Evolutionary conservation across 768 basidiomycete species (phyloP), one percentile per base, ranked within the genome.

Genomic region (Suillus fuscotomentosus): DNA sequence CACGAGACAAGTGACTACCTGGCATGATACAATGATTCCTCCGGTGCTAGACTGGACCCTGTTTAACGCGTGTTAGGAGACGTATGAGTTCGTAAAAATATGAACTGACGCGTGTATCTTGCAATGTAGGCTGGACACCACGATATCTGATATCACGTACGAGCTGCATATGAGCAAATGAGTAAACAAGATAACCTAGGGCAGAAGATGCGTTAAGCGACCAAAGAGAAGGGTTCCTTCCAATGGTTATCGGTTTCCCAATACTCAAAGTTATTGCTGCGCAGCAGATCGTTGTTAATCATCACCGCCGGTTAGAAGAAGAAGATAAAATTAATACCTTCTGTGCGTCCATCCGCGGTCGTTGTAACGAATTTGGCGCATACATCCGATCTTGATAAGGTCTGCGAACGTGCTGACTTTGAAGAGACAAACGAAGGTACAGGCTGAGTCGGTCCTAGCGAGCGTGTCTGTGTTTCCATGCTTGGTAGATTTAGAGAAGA

Each of bases 21-120:
- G 88, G 70, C 92, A 93, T 5, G 92, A 92, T 60, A 94, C 82
- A 68, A 92, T 87, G 41, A 90, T 78, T 3, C 89, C 89, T 43
- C 90, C 92, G 5, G 82, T 83, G 31, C 87, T 86, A 15, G 90
- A 88, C 50, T 80, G 83, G 57, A 94, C 86, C 10, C 91, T 94
- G 63, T 24, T 60, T 43, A 41, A 27, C 62, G 47, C 39, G 11
- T 3, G 51, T 62, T 53, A 67, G 53, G 9, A 9, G 48, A 14
- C 5, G 39, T 31, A 8, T 31, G 20, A 31, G 51, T 15, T 27
- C 27, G 24, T 1, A 36, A 38, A 55, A 66, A 38, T 10, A 38
- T 27, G 50, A 7, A 78, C 84, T 72, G 69, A 90, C 92, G 89
- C 92, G 84, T 91, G 88, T 82, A 91, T 75, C 73, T 88, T 90